Base-by-base conservation (phyloP, 768 basidiomycete species). In the Suillus subaureus region DNA sequence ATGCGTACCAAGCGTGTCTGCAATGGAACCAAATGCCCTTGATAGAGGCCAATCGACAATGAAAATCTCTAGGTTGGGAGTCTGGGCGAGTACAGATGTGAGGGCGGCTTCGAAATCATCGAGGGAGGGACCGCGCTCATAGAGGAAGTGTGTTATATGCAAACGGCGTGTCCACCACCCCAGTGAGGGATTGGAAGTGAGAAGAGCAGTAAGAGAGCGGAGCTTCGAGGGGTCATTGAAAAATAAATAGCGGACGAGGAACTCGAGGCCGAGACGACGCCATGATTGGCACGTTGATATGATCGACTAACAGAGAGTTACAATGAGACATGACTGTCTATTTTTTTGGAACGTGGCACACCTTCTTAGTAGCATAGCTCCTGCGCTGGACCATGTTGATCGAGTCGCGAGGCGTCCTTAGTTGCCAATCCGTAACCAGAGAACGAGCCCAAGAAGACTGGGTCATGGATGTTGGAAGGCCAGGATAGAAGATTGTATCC, bases 111-210 rank as follows among this genome's bases (percentile, higher is more conserved):
- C 83, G 33, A 87, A 78, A 39, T 85, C 81, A 12, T 82, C 78
- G 70, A 85, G 78, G 7, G 82, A 81, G 2, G 80, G 74, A 6
- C 77, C 79, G 11, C 75, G 79, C 7, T 77, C 78, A 37, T 71
- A 72, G 63, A 81, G 79, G 73, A 84, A 86, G 11, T 86, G 83
- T 2, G 84, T 82, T 35, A 92, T 78, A 63, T 93, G 91, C n/a
- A 93, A 78, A n/a, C 90, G 82, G 40, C 83, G 83, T 0, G 89
- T 84, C 86, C 88, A 90, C 88, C 89, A 89, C 6, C 90, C 90
- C 1, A 89, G 75, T 0, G 85, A 83, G 0, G 83, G 73, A 2
- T 82, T 78, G 11, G 81, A 77, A 69, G 87, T 83, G 23, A 92
- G 79, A 52, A 84, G 79, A n/a, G 71, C 65, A 68, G 83, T 85